Evolutionary conservation across 2,329 filamentous ascomycete genomes (phyloP), one percentile per base, ranked within the genome.

Genomic region (Neurospora sp.): DNA sequence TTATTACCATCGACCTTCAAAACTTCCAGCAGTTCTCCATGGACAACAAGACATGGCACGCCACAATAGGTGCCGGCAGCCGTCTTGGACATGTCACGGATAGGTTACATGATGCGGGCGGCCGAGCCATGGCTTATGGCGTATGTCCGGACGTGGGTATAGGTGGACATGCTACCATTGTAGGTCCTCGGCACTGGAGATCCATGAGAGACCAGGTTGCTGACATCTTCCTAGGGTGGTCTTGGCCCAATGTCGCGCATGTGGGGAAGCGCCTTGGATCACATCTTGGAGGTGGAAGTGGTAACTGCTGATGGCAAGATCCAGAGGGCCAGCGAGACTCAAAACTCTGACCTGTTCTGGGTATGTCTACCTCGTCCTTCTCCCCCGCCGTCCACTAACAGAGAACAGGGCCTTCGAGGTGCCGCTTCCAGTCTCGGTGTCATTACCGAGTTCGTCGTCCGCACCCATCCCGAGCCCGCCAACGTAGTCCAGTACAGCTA

Each of bases 401-500:
- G 15, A 38, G 19, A 3, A 4, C 37, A 83, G 81, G 86, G 84
- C 2, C 74, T 89, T 67, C 85, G 83, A 66, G 87, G 87, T 10
- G 86, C 86, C 0, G 86, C 84, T 23, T 84, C 83, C 19, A 83
- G 83, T 40, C 87, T 88, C 69, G 87, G 86, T 43, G 80, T 88
- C 72, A 80, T 88, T 71, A 88, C 86, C 65, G 81, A 85, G 70
- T 88, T 89, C 72, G 82, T 85, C 19, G 78, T 88, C 71, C 81
- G 80, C 70, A 89, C 88, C 0, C 83, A 87, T 36, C 82, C 83
- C 0, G 86, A 86, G 69, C 87, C 87, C 0, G 83, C 81, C 5
- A 78, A 80, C n/a, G 81, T 87, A 3, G 81, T 90, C 10, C 83
- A 88, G 71, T 90, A 88, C 76, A 83, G 84, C 1, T 90, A 85